A percentile compares a stretch with the other conserved stretches of the same genome.
These are phyloP conservation scores for Croton laevigatus DNA, from an alignment of 441 rosid species.

Conservation along the genomic window DNA sequence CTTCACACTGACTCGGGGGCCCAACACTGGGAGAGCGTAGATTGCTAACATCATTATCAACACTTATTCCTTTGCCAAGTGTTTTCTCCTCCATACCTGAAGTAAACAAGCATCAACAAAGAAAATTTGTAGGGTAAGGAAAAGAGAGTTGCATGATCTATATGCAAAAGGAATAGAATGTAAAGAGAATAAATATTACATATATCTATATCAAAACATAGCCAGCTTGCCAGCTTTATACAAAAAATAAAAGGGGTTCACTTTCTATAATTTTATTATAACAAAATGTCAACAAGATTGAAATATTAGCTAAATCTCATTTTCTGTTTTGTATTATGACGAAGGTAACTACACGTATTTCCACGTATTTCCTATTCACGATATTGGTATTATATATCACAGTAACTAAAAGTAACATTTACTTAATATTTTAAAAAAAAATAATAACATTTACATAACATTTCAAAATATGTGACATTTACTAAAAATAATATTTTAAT, in stretches of 20 bases:
- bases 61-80: slow-evolving; percentile 44
- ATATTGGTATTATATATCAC: too few relatives aligned
- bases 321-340: too few relatives aligned
- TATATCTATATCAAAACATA: neutral
- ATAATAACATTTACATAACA: too few relatives aligned
- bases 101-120: slow-evolving; percentile 17
- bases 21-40: slow-evolving; percentile 61
- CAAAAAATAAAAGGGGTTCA: neutral
- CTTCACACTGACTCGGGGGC: slow-evolving; percentile 54
- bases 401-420: too few relatives aligned
- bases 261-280: too few relatives aligned
- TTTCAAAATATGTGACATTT: neutral
- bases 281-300: too few relatives aligned
- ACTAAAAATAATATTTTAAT: too few relatives aligned
- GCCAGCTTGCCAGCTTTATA: too few relatives aligned
- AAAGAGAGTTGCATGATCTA: neutral
- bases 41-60: slow-evolving; percentile 53
- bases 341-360: too few relatives aligned
- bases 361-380: too few relatives aligned
- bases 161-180: neutral
- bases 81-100: slow-evolving; percentile 77
- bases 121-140: neutral
- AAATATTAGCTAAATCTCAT: too few relatives aligned
- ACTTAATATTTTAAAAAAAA: too few relatives aligned
- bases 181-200: neutral